Evolutionary conservation across 257 asterid species (phyloP).

Genomic region (Primulina eburnea): DNA sequence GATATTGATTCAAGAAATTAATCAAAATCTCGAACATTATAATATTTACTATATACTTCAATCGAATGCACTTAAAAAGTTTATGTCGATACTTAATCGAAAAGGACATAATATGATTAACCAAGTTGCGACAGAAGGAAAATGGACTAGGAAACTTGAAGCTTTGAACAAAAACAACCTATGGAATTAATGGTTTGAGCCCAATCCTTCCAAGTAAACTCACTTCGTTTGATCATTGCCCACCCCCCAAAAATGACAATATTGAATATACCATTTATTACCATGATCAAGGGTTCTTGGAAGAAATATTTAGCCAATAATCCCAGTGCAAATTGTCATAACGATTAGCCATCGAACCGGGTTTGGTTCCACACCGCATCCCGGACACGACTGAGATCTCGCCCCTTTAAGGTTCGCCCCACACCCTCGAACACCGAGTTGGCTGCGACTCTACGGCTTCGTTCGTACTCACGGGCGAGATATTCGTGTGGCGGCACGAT

Average conservation of each 20-base stretch:
- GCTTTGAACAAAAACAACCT: background rate
- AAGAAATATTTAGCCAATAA: background rate
- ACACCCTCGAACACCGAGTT: constrained; percentile 76
- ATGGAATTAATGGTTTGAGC: too few relatives aligned
- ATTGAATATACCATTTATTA: background rate
- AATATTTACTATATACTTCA: too few relatives aligned
- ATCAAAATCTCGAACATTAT: background rate
- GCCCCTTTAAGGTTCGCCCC: constrained; percentile 84
- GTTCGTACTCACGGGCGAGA: constrained; percentile 57
- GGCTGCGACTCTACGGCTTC: constrained; percentile 45
- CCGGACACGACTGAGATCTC: constrained; percentile 84
- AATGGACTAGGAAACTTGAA: background rate
- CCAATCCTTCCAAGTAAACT: constrained; percentile 20
- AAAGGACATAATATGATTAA: constrained; percentile 13
- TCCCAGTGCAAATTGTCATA: background rate
- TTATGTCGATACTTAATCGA: constrained; percentile 7
- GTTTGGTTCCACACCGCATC: constrained; percentile 97
- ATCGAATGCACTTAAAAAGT: background rate
- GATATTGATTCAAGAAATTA: background rate
- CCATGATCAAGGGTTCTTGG: background rate
- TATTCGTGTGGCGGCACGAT: constrained; percentile 81
- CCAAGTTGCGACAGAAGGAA: background rate
- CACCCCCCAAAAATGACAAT: constrained; percentile 13
- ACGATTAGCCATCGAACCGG: constrained; percentile 64
- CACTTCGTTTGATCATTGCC: constrained; percentile 32